Conservation (phyloP, 192 early-diverging fungal genomes). For the Coemansia javaensis region DNA sequence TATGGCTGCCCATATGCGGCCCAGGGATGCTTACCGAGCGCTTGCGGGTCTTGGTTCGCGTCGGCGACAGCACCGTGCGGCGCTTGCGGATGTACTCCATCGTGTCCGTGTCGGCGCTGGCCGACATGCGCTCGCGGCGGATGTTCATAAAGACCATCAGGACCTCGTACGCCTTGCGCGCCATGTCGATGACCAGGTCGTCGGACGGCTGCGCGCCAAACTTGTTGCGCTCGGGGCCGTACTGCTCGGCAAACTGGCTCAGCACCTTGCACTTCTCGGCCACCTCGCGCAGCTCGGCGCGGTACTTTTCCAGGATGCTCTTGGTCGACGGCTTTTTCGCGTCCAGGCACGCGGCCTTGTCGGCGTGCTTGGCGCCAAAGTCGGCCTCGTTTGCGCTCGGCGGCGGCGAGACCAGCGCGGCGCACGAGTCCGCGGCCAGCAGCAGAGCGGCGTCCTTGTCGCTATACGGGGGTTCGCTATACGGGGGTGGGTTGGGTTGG, state of each 20-base stretch:
- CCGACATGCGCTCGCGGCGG: slow-evolving; percentile 46
- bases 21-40: slow-evolving; percentile 43
- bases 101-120: slow-evolving; percentile 44
- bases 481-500: too few species aligned
- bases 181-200: slow-evolving; percentile 53
- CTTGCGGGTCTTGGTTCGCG: slow-evolving; percentile 41
- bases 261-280: slow-evolving; percentile 48
- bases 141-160: slow-evolving; percentile 52
- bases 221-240: slow-evolving; percentile 46
- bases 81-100: slow-evolving; percentile 56
- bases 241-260: slow-evolving; percentile 48
- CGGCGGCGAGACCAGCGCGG: background rate
- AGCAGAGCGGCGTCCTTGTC: background rate
- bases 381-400: slow-evolving; percentile 3
- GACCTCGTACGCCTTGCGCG: slow-evolving; percentile 51
- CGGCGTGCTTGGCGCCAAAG: background rate
- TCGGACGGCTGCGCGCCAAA: slow-evolving; percentile 51
- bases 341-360: background rate
- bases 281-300: slow-evolving; percentile 38
- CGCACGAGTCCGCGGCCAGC: too few species aligned
- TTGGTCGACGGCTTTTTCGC: slow-evolving; percentile 10
- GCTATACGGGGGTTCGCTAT: too few species aligned
- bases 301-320: slow-evolving; percentile 42
- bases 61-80: slow-evolving; percentile 48
- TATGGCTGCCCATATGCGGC: background rate